phyloP scores from a whole-genome alignment of 2,329 filamentous ascomycete genomes.

The Cercospora beticola region DNA sequence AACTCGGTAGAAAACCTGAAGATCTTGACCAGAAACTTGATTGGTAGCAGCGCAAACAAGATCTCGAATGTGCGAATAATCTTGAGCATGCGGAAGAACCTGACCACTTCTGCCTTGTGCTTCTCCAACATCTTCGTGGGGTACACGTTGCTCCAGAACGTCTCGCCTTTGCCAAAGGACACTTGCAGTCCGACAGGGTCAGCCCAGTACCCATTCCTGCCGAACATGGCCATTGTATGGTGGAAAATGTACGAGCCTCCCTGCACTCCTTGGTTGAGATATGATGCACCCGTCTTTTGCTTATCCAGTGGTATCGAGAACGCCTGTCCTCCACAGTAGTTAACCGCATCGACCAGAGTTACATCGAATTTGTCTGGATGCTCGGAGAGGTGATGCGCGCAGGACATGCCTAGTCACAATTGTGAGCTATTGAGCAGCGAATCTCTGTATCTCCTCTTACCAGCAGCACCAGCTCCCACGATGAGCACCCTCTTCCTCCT shows the following conservation, averaged over 20 bases:
- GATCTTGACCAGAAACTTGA: constrained; percentile 64
- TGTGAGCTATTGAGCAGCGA: background rate
- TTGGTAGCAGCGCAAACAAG: constrained; percentile 59
- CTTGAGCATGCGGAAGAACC: constrained; percentile 56
- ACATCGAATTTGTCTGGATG: constrained; percentile 66
- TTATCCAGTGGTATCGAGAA: constrained; percentile 59
- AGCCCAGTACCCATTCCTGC: constrained; percentile 55
- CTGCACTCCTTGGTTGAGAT: constrained; percentile 64
- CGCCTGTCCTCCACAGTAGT: constrained; percentile 61
- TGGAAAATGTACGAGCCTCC: constrained; percentile 66
- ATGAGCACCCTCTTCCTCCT: constrained; percentile 53
- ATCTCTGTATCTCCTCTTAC: constrained; percentile 46
- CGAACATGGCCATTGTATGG: constrained; percentile 66
- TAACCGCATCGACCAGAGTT: constrained; percentile 60
- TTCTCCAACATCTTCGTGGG: constrained; percentile 58
- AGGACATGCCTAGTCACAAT: constrained; percentile 56
- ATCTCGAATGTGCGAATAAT: constrained; percentile 61
- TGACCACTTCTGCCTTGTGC: constrained; percentile 56
- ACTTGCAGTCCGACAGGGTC: constrained; percentile 62
- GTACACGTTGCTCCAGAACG: constrained; percentile 67
- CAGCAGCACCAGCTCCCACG: constrained; percentile 63
- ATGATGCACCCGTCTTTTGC: constrained; percentile 56
- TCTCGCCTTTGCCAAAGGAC: constrained; percentile 62
- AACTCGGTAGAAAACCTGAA: constrained; percentile 71
- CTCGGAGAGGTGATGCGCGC: constrained; percentile 64